Evolutionary conservation across 176 grass and related monocot genomes (phyloP), one percentile per base, ranked within the genome.

Genomic region (Phragmites australis): DNA sequence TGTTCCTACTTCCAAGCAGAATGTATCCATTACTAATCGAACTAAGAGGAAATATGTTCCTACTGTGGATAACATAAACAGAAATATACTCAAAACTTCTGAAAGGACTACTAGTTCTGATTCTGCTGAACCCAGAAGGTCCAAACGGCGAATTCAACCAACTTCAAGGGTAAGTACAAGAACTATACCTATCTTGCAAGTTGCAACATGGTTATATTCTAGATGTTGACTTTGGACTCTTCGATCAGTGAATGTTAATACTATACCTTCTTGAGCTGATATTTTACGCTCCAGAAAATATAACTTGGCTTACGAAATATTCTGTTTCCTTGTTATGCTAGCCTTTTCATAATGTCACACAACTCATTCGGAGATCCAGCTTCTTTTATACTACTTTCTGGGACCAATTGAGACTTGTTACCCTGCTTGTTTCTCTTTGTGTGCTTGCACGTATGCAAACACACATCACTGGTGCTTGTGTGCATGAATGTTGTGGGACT

Each of bases 81-180:
- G 80, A 68, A 83, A 39, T 71, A 47, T 65, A 60, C 40, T 16
- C 30, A 88, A 70, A 77, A 82, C 53, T 31, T 81, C 75, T 82
- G 93, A 86, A 74, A 68, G 49, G 70, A 72, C 57, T 25, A 70
- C 57, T 40, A 61, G 31, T 82, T 79, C 75, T 44, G 92, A 96
- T 71, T 88, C 71, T 50, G 52, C 62, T 62, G 93, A 95, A 84
- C 97, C 97, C 15, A 77, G 97, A 71, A 83, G 97, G 68, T 99
- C 97, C 14, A 96, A 90, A 82, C 86, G 97, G 14, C 84, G 87
- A 79, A 99, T 99, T 87, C 97, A 99, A 63, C 97, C 97, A 47
- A 99, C 97, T 47, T 96, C 92, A 55, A 79, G 97, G 87, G 97
- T 99, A 81, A 89, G 79, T 52, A 32, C 16, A 72, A 3, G 23